Evolutionary conservation across 192 early-diverging fungal genomes (phyloP), one percentile per base, ranked within the genome.

Genomic region (Pilaira anomala): DNA sequence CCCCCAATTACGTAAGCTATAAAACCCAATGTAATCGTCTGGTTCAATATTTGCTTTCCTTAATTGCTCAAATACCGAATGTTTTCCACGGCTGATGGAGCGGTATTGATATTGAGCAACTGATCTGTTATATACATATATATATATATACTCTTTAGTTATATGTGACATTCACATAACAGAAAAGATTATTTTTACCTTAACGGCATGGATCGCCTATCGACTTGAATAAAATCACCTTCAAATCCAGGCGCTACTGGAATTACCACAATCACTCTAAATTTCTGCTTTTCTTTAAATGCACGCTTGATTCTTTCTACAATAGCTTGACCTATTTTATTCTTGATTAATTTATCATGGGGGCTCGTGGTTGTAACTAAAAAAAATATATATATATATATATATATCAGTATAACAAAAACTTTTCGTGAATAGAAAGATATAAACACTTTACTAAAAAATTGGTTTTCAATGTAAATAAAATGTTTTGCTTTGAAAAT

Each of bases 391-490:
- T 40, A 50, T 16, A 18, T 19, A 30, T n/a, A n/a, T n/a, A n/a
- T n/a, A n/a, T n/a, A n/a, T n/a, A n/a, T n/a, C n/a, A n/a, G n/a
- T n/a, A n/a, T n/a, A n/a, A n/a, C n/a, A n/a, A n/a, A n/a, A n/a
- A n/a, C n/a, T n/a, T n/a, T n/a, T n/a, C n/a, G n/a, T n/a, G n/a
- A n/a, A n/a, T n/a, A n/a, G n/a, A 42, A 24, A 22, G 28, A 30
- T 33, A 39, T 33, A 29, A 11, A 21, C 45, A 8, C n/a, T 74
- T 72, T 77, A 85, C 83, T 86, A 68, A 96, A 96, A 73, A 96
- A 96, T 71, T 96, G 93, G 69, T 96, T 94, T 69, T 96, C 93
- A 58, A 96, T 93, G 73, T 96, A 96, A n/a, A 96, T 81, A 75
- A 91, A 94, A 65, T 96, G 92, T 65, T 91, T 79, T 16, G 93